Percentiles rank a stretch among this genome's conserved stretches.
Evolutionary conservation across 768 basidiomycete genomes (phyloP).

Genomic region (Tulasnella sp.): DNA sequence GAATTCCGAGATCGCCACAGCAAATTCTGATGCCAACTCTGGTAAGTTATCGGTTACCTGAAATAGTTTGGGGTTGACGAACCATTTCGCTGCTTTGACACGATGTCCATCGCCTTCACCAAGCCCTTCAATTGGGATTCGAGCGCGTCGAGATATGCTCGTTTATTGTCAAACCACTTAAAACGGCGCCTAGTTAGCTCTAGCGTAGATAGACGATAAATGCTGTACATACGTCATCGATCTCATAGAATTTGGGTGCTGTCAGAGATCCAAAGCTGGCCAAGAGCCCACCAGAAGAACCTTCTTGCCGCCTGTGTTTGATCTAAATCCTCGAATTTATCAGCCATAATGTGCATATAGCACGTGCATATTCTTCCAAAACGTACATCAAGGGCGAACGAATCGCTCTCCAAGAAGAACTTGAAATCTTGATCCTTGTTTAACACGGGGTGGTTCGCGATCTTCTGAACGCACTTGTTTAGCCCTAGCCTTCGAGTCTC

Average conservation of each 20-base stretch:
- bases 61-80: constrained; percentile 27
- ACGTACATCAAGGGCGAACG: constrained; percentile 82
- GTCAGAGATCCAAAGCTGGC: constrained; percentile 74
- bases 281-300: constrained; percentile 74
- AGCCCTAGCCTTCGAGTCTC: constrained; percentile 78
- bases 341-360: background rate
- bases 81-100: constrained; percentile 81
- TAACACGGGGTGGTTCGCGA: constrained; percentile 85
- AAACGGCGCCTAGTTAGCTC: background rate
- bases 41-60: background rate
- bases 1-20: constrained; percentile 55
- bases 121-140: constrained; percentile 85
- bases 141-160: constrained; percentile 77
- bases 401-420: constrained; percentile 90
- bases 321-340: constrained; percentile 49
- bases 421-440: constrained; percentile 83
- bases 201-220: background rate
- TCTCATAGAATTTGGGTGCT: constrained; percentile 82
- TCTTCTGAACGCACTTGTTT: constrained; percentile 89
- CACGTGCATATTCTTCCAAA: too few species aligned
- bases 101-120: constrained; percentile 79
- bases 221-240: constrained; percentile 61
- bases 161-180: constrained; percentile 93
- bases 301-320: constrained; percentile 78
- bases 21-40: constrained; percentile 18